Conservation (phyloP, 2,329 filamentous ascomycete species). For the Corynespora cassiicola region DNA sequence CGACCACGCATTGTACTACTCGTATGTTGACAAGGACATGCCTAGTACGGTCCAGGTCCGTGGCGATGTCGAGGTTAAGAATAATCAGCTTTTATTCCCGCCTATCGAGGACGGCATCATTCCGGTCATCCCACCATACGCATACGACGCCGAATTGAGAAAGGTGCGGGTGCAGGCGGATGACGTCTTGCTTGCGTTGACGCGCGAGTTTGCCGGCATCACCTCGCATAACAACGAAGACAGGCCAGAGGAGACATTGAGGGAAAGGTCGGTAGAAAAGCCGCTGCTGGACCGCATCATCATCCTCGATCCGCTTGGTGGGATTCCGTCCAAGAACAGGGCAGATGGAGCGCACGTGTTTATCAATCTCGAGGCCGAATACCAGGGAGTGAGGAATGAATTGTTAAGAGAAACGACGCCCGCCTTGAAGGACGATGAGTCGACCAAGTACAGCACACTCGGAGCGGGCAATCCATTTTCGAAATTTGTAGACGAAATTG, state of each 20-base stretch:
- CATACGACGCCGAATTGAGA: constrained; percentile 58
- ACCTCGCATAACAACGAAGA: constrained; percentile 42
- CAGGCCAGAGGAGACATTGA: too few species aligned
- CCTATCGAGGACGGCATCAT: constrained; percentile 73
- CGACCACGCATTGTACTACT: constrained; percentile 59
- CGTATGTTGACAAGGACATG: constrained; percentile 34
- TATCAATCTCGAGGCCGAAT: constrained; percentile 93
- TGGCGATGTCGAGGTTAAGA: constrained; percentile 48
- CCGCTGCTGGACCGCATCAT: constrained; percentile 79
- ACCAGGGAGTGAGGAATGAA: constrained; percentile 69
- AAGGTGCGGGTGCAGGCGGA: constrained; percentile 58
- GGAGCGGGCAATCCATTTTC: constrained; percentile 53
- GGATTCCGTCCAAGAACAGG: constrained; percentile 72
- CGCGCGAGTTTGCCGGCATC: constrained; percentile 75
- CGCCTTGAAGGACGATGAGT: constrained; percentile 15
- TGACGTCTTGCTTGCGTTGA: constrained; percentile 77
- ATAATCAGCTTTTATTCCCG: constrained; percentile 63
- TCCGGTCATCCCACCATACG: constrained; percentile 71
- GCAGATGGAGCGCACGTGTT: constrained; percentile 77
- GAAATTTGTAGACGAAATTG: constrained; percentile 46
- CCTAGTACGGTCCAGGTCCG: constrained; percentile 42
- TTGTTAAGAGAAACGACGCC: constrained; percentile 49
- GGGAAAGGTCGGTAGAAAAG: constrained; percentile 43
- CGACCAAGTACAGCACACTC: constrained; percentile 17
- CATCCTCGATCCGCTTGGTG: constrained; percentile 84